Conservation (phyloP, 257 asterid genomes). For the Linderniella brevidens region DNA sequence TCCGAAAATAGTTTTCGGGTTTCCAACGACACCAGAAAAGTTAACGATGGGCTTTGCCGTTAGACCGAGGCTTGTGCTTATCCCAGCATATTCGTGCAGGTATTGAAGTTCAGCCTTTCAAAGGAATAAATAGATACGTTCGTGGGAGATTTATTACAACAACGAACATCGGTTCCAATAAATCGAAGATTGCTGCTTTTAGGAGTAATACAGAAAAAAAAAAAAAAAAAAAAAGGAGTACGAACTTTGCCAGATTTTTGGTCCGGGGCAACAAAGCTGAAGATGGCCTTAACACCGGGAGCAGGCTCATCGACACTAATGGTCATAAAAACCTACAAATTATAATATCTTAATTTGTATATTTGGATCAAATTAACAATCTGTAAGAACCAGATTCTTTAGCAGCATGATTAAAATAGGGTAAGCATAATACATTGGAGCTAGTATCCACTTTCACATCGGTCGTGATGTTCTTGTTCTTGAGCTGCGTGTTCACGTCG, state of each 20-base stretch:
- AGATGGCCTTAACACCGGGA: constrained; percentile 85
- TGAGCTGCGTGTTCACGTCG: constrained; percentile 26
- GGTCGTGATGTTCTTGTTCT: constrained; percentile 30
- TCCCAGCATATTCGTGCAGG: constrained; percentile 85
- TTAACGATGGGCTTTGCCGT: constrained; percentile 76
- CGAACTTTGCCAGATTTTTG: constrained; percentile 88
- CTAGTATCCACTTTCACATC: constrained; percentile 29
- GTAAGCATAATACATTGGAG: constrained; percentile 15
- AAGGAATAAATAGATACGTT: too few relatives aligned
- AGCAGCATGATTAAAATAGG: too few relatives aligned
- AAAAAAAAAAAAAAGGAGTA: not conserved
- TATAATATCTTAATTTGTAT: too few relatives aligned
- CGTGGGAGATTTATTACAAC: too few relatives aligned
- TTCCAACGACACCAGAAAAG: constrained; percentile 94
- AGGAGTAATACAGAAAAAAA: too few relatives aligned
- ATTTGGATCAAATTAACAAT: too few relatives aligned
- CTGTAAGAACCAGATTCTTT: too few relatives aligned
- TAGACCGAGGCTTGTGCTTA: constrained; percentile 77
- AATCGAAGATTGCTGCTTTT: too few relatives aligned
- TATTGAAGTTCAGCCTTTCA: constrained; percentile 84
- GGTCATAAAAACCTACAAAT: constrained; percentile 52
- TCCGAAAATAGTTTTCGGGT: constrained; percentile 39
- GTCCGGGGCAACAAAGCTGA: constrained; percentile 73
- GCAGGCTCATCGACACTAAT: constrained; percentile 76
- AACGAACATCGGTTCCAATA: too few relatives aligned